Evolutionary conservation across 1,284 basidiomycete species (phyloP), one percentile per base, ranked within the genome.

Genomic region (Polyporus tsugae): DNA sequence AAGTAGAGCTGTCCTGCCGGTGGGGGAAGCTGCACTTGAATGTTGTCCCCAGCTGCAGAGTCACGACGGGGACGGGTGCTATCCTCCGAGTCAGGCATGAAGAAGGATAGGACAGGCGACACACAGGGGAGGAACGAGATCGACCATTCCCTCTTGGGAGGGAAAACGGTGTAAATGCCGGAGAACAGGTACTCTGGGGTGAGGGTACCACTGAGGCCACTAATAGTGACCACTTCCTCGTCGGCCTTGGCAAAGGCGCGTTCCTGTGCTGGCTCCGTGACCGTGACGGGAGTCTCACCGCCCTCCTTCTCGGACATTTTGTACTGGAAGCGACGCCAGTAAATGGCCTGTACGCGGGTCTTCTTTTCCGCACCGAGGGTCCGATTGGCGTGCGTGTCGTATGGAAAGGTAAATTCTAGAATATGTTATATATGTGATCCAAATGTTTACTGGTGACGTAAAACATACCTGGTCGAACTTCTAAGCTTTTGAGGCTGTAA

Each of bases 201-300:
- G 25, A 61, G 57, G 5, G 49, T n/a, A 15, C 36, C 35, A 1
- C 55, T 19, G 7, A 73, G 65, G 4, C 66, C 69, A 13, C 52
- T 29, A 35, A 73, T 42, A 4, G 65, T 69, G 38, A 73, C 44
- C 3, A 67, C 63, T 2, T 70, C 70, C 41, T 73, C 72, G 52
- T 73, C 66, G 1, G 62, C 4, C 29, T 63, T 33, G 1, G 65
- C 67, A 19, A 69, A 36, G 1, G 65, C 35, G 7, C 58, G 57
- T 62, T 73, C 67, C n/a, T 71, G 65, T 17, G 29, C 6, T 15
- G 67, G 66, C 38, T 72, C 71, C 5, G 64, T 72, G 1, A 60
- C 29, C 17, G 15, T 25, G 6, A 22, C 13, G 13, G 15, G 44
- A 17, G 38, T 36, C 1, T 42, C 13, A 15, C 46, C 29, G 19